Evolutionary conservation across 768 basidiomycete species (phyloP).

Genomic region (Kwoniella mangroviensis): DNA sequence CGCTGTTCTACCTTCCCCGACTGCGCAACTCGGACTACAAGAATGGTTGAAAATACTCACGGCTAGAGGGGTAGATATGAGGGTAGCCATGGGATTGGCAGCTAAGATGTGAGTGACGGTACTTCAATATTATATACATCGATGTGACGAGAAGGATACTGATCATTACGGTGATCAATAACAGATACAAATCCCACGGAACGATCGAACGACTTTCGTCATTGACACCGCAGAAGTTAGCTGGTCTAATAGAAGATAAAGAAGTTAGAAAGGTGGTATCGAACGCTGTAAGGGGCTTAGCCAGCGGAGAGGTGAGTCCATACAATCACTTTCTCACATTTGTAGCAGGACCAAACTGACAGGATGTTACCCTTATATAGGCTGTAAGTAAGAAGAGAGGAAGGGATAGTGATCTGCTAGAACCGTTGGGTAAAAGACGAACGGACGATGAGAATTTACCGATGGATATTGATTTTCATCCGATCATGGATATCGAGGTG

Average conservation of each 20-base stretch:
- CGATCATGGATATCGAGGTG: slow-evolving; percentile 39
- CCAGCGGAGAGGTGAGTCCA: slow-evolving; percentile 35
- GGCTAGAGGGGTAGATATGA: slow-evolving; percentile 53
- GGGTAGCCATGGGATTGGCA: slow-evolving; percentile 54
- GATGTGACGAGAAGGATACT: too few relatives aligned
- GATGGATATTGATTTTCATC: slow-evolving; percentile 36
- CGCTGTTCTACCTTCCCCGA: slow-evolving; percentile 22
- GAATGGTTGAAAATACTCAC: slow-evolving; percentile 54
- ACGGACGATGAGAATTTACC: slow-evolving; percentile 23
- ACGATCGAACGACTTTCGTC: slow-evolving; percentile 36
- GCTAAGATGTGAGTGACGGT: slow-evolving; percentile 56
- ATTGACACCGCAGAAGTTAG: slow-evolving; percentile 43
- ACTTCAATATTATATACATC: too few relatives aligned
- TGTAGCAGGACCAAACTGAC: neutral
- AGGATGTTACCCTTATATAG: neutral
- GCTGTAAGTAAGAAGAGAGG: slow-evolving; percentile 41
- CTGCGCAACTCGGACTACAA: slow-evolving; percentile 40
- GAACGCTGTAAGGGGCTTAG: slow-evolving; percentile 50
- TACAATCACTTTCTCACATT: neutral
- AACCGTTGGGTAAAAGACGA: slow-evolving; percentile 30
- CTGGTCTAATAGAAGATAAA: slow-evolving; percentile 47
- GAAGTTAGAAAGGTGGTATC: slow-evolving; percentile 47
- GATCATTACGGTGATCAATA: too few relatives aligned
- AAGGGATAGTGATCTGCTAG: slow-evolving; percentile 46
- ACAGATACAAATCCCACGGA: slow-evolving; percentile 52